Percentiles rank a stretch among this genome's conserved stretches.
Conservation (phyloP, 164 flowering plant species). For the Sedum album region DNA sequence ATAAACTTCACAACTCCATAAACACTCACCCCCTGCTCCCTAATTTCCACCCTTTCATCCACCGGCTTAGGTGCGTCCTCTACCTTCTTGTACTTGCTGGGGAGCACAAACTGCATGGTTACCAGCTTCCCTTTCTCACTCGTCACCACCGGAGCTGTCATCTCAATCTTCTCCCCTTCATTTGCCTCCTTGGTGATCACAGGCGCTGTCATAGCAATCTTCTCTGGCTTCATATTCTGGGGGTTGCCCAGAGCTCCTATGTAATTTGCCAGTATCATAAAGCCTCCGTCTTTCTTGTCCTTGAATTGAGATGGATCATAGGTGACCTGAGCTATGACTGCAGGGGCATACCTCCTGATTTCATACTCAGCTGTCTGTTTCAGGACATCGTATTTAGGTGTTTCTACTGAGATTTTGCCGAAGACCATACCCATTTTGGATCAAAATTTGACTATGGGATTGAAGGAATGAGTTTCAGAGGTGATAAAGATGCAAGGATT, state of each 20-base stretch:
- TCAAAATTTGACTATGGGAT: background rate
- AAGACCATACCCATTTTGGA: constrained; percentile 56
- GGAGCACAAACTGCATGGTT: constrained; percentile 75
- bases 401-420: constrained; percentile 68
- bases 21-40: constrained; percentile 64
- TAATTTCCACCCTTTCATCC: constrained; percentile 81
- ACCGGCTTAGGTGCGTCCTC: constrained; percentile 77
- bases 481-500: background rate
- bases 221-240: constrained; percentile 60
- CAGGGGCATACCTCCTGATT: constrained; percentile 59
- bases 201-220: constrained; percentile 84
- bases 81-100: constrained; percentile 44
- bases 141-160: constrained; percentile 86
- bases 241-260: constrained; percentile 76
- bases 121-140: constrained; percentile 31
- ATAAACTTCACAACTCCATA: constrained; percentile 69
- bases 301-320: constrained; percentile 54
- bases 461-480: background rate
- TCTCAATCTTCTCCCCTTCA: constrained; percentile 36
- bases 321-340: constrained; percentile 58
- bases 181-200: constrained; percentile 48
- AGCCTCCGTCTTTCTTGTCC: constrained; percentile 68
- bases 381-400: constrained; percentile 57
- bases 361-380: constrained; percentile 52
- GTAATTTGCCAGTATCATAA: constrained; percentile 61